Conservation (phyloP, 169 alveolate species). For the Eimeria mitis region DNA sequence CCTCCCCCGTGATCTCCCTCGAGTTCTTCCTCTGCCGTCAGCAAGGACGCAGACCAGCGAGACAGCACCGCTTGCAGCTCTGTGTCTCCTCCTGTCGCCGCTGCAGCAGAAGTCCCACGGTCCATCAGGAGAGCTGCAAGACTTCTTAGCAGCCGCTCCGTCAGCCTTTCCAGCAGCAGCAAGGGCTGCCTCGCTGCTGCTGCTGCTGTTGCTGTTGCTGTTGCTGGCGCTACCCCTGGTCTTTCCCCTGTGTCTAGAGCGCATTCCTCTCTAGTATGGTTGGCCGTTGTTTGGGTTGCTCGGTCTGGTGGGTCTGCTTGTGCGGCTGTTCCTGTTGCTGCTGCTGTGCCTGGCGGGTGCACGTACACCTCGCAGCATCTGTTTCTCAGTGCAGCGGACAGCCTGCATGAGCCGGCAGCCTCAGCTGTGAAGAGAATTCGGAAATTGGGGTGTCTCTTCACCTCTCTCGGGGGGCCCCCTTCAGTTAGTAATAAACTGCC, state of each 20-base stretch:
- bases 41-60: slow-evolving; percentile 16
- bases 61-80: not conserved
- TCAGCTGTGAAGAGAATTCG: slow-evolving; percentile 98
- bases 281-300: not conserved
- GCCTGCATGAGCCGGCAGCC: slow-evolving; percentile 98
- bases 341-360: slow-evolving; percentile 59
- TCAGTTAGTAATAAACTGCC: slow-evolving; percentile 80
- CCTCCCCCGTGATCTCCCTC: not conserved
- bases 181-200: not conserved
- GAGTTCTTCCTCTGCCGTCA: slow-evolving; percentile 12
- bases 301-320: not conserved
- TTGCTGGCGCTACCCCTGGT: not conserved
- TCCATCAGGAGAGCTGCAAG: slow-evolving; percentile 31
- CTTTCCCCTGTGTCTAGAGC: not conserved
- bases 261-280: not conserved
- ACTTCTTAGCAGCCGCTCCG: slow-evolving; percentile 1
- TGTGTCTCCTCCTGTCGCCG: not conserved
- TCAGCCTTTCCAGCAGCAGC: slow-evolving; percentile 47
- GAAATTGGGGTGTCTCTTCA: slow-evolving; percentile 95
- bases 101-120: not conserved
- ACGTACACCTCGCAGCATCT: slow-evolving; percentile 98
- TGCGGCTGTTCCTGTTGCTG: slow-evolving; percentile 21
- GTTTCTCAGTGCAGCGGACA: slow-evolving; percentile 98
- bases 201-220: not conserved
- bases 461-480: slow-evolving; percentile 84